These are phyloP conservation scores for Penicillium robsamsonii DNA, from an alignment of 495 filamentous ascomycete genomes.

Conservation along the genomic window DNA sequence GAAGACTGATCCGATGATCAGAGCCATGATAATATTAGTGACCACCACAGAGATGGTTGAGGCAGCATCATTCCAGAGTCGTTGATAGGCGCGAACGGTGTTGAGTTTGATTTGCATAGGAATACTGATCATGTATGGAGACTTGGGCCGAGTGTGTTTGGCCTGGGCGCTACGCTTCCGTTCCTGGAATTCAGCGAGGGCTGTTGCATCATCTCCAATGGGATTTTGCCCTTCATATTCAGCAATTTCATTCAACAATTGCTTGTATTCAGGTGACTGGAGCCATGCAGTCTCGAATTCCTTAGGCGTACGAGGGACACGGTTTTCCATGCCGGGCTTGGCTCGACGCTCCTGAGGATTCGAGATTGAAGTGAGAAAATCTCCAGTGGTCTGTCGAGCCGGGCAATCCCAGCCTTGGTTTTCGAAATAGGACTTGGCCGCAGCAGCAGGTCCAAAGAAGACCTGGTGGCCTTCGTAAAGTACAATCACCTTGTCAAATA, in stretches of 20 bases:
- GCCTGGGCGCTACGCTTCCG: conserved; percentile 30
- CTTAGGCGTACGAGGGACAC: conserved; percentile 64
- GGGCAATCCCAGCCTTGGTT: conserved; percentile 56
- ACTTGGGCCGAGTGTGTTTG: conserved; percentile 32
- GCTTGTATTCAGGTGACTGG: conserved; percentile 45
- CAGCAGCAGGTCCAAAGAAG: conserved; percentile 55
- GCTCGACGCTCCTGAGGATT: conserved; percentile 59
- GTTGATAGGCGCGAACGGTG: conserved; percentile 46
- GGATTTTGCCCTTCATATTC: conserved; percentile 41
- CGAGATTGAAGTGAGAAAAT: conserved; percentile 71
- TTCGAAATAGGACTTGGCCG: conserved; percentile 58
- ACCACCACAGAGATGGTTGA: conserved; percentile 67
- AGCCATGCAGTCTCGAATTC: conserved; percentile 63
- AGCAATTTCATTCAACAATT: conserved; percentile 46
- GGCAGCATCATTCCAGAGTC: conserved; percentile 65
- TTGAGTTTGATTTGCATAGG: conserved; percentile 46
- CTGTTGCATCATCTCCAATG: conserved; percentile 12
- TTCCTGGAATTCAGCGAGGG: conserved; percentile 25
- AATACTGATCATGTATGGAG: conserved; percentile 39
- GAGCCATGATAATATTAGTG: conserved; percentile 67
- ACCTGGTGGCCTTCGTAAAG: conserved; percentile 62
- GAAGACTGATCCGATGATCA: conserved; percentile 81
- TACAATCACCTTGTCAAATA: conserved; percentile 58
- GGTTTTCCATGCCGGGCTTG: conserved; percentile 55
- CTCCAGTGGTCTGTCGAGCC: conserved; percentile 58